A percentile compares a stretch with the other conserved stretches of the same genome.
Evolutionary conservation across 495 filamentous ascomycete species (phyloP).

Genomic region (Xanthoparmelia taractica): DNA sequence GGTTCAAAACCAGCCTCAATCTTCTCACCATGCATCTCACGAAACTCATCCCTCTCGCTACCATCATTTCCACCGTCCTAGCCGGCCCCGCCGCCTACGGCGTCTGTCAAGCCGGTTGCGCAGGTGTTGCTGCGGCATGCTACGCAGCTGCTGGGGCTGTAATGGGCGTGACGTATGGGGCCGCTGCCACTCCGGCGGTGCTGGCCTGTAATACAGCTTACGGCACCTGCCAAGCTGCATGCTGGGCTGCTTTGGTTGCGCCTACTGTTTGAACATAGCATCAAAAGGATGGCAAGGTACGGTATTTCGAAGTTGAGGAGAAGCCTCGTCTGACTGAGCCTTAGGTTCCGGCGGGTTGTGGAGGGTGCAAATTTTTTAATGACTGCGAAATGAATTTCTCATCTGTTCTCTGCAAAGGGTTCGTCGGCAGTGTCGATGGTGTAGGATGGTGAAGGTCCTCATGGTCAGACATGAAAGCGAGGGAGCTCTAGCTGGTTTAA

Average conservation of each 20-base stretch:
- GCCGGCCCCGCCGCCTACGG: conserved; percentile 40
- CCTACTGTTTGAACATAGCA: conserved; percentile 27
- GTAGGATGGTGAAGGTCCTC: background rate
- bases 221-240: conserved; percentile 43
- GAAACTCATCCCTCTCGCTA: background rate
- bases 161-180: conserved; percentile 38
- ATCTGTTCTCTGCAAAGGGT: background rate
- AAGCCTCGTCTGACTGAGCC: background rate
- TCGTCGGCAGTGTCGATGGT: background rate
- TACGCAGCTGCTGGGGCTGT: conserved; percentile 44
- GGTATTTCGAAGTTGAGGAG: background rate
- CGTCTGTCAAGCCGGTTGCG: conserved; percentile 45
- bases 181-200: conserved; percentile 35
- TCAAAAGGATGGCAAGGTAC: background rate
- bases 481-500: background rate
- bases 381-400: background rate
- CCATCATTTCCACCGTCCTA: conserved; percentile 11
- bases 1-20: background rate
- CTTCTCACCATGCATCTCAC: background rate
- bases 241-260: conserved; percentile 32
- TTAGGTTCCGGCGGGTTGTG: background rate
- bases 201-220: conserved; percentile 43
- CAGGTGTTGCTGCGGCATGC: conserved; percentile 43
- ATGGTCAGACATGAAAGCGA: background rate
- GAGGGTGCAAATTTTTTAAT: background rate